phyloP scores from a whole-genome alignment of 148 eudicot species.

The Nepenthes gracilis region DNA sequence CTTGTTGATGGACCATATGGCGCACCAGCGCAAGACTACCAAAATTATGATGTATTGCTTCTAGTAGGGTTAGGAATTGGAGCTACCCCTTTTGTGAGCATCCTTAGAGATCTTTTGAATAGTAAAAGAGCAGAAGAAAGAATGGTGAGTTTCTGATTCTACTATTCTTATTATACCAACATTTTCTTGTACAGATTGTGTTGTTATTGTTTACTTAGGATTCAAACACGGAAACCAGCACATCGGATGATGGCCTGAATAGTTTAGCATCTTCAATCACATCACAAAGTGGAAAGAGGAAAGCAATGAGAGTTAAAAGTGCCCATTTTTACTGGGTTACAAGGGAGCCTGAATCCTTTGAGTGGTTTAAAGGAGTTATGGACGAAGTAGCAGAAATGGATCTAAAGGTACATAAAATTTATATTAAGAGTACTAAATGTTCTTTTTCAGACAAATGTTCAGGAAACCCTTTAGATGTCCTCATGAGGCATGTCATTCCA shows the following conservation, averaged over 20 bases:
- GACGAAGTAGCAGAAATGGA: constrained; percentile 92
- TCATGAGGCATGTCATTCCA: no score
- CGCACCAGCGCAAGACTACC: constrained; percentile 94
- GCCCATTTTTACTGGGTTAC: constrained; percentile 99
- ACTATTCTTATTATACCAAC: background rate
- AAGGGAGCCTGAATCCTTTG: constrained; percentile 82
- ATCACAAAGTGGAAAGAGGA: constrained; percentile 42
- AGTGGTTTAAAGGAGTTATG: constrained; percentile 99
- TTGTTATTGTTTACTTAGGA: constrained; percentile 32
- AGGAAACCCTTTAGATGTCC: no score
- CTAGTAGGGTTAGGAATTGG: constrained; percentile 96
- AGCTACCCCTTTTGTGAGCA: constrained; percentile 95
- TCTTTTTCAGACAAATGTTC: background rate
- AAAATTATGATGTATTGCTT: constrained; percentile 81
- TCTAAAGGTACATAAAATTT: constrained; percentile 43
- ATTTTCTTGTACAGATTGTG: background rate
- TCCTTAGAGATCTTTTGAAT: constrained; percentile 77
- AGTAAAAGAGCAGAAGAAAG: constrained; percentile 46
- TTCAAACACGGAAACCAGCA: constrained; percentile 56
- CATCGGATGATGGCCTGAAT: constrained; percentile 61
- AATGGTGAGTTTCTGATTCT: constrained; percentile 25
- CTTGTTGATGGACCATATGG: constrained; percentile 96
- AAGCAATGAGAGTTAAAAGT: constrained; percentile 41
- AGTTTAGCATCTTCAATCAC: constrained; percentile 59
- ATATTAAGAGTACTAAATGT: background rate